These are phyloP conservation scores for Trichoderma asperellum DNA, from an alignment of 2,329 filamentous ascomycete species.

Conservation along the genomic window DNA sequence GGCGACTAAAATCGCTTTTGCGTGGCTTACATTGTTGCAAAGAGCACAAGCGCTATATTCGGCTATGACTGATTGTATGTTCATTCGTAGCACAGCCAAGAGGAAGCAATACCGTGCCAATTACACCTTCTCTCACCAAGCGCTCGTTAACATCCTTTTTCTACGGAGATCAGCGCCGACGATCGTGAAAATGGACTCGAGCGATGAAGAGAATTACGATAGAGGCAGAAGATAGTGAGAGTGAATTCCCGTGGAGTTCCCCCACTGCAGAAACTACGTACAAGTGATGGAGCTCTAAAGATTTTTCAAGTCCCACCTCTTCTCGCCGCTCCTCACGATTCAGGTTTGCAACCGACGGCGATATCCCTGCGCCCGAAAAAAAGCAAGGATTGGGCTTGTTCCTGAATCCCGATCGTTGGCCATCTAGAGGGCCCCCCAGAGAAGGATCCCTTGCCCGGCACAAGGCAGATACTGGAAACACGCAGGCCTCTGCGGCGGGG, in stretches of 20 bases:
- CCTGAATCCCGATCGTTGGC: constrained; percentile 33
- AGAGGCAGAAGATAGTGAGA: constrained; percentile 16
- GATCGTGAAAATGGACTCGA: constrained; percentile 15
- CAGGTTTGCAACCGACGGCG: constrained; percentile 8
- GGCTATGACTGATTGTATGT: not conserved
- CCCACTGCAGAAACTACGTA: not conserved
- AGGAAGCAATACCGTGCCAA: not conserved
- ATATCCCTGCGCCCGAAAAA: not conserved
- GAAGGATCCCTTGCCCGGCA: constrained; percentile 22
- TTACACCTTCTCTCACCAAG: not conserved
- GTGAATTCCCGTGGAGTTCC: constrained; percentile 21
- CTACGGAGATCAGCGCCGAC: not conserved
- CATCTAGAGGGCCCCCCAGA: constrained; percentile 11
- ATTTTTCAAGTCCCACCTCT: constrained; percentile 24
- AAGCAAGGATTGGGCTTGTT: constrained; percentile 17
- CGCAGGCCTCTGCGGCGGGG: constrained; percentile 1
- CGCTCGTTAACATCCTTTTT: not conserved
- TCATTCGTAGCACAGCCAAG: not conserved
- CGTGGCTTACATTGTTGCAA: constrained; percentile 14
- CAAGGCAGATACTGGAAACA: constrained; percentile 8
- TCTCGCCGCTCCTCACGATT: constrained; percentile 3
- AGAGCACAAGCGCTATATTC: not conserved
- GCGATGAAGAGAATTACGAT: not conserved
- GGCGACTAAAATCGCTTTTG: not conserved
- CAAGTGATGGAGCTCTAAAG: constrained; percentile 19